Percentiles rank a stretch among this genome's conserved stretches.
Conservation (phyloP, 495 filamentous ascomycete genomes). For the Aspergillus conjunctus region DNA sequence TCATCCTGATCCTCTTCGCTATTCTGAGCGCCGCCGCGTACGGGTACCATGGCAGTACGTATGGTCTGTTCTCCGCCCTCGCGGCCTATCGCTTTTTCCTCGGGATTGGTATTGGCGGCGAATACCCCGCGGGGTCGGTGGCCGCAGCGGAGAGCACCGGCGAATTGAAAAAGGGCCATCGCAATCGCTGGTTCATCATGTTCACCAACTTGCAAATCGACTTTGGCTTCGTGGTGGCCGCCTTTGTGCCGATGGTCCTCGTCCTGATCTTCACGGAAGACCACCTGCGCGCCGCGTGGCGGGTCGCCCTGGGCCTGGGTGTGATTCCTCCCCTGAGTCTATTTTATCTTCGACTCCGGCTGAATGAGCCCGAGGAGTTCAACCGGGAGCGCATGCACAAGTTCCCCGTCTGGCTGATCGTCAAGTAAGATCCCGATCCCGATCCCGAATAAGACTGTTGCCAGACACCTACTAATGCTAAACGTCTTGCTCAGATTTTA, state of each 20-base stretch:
- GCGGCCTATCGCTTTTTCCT: conserved; percentile 84
- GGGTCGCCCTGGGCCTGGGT: conserved; percentile 74
- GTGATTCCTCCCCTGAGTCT: conserved; percentile 76
- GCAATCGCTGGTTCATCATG: conserved; percentile 89
- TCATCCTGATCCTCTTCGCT: conserved; percentile 82
- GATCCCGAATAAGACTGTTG: not conserved
- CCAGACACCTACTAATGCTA: not conserved
- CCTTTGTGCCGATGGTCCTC: conserved; percentile 73
- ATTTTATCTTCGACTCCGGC: conserved; percentile 71
- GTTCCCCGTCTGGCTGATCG: conserved; percentile 52
- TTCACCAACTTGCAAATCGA: conserved; percentile 93
- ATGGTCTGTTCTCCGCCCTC: conserved; percentile 78
- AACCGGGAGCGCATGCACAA: conserved; percentile 59
- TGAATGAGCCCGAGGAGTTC: conserved; percentile 84
- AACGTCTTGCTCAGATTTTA: conserved; percentile 43
- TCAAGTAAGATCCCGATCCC: conserved; percentile 41
- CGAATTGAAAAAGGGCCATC: conserved; percentile 74
- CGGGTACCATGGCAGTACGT: conserved; percentile 60
- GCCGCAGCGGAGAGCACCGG: conserved; percentile 81
- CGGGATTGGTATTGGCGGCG: conserved; percentile 66
- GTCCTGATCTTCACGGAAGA: conserved; percentile 67
- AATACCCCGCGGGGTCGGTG: conserved; percentile 89
- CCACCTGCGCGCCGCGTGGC: conserved; percentile 75
- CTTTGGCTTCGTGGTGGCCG: conserved; percentile 72
- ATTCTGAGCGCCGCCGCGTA: conserved; percentile 78